A percentile compares a stretch with the other conserved stretches of the same genome.
phyloP scores from a whole-genome alignment of 768 basidiomycete genomes.

The Mycena haematopus region DNA sequence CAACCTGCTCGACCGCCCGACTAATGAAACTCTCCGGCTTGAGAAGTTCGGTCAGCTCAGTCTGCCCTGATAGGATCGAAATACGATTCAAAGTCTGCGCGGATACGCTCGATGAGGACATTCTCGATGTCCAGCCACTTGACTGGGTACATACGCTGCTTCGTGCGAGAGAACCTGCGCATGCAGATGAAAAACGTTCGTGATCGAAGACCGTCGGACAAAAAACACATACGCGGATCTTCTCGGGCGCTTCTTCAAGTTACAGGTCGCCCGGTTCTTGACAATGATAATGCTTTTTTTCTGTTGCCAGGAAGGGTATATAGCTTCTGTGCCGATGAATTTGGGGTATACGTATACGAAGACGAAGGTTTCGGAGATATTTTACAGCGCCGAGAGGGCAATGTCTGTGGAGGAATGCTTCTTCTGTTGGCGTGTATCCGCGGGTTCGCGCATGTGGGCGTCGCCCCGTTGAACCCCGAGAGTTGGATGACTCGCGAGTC shows the following conservation, averaged over 20 bases:
- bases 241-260: slow-evolving; percentile 95
- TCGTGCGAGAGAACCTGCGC: slow-evolving; percentile 92
- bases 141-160: slow-evolving; percentile 90
- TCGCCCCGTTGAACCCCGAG: slow-evolving; percentile 87
- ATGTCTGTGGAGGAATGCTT: slow-evolving; percentile 98
- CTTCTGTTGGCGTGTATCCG: slow-evolving; percentile 96
- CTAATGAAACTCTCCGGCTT: slow-evolving; percentile 92
- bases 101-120: slow-evolving; percentile 91
- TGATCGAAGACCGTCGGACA: slow-evolving; percentile 12
- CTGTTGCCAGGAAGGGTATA: slow-evolving; percentile 99
- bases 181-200: neutral
- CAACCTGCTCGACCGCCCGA: slow-evolving; percentile 95
- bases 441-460: slow-evolving; percentile 86
- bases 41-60: slow-evolving; percentile 76
- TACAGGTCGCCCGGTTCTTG: slow-evolving; percentile 92
- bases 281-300: slow-evolving; percentile 99
- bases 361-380: slow-evolving; percentile 98
- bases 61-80: slow-evolving; percentile 90
- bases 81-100: slow-evolving; percentile 79
- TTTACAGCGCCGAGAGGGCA: slow-evolving; percentile 92
- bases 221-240: slow-evolving; percentile 71
- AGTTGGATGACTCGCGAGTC: slow-evolving; percentile 92
- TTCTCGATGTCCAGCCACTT: slow-evolving; percentile 97
- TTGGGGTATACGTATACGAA: slow-evolving; percentile 98
- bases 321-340: slow-evolving; percentile 94